phyloP scores from a whole-genome alignment of 2,329 filamentous ascomycete species.

The Aureobasidium sp. region DNA sequence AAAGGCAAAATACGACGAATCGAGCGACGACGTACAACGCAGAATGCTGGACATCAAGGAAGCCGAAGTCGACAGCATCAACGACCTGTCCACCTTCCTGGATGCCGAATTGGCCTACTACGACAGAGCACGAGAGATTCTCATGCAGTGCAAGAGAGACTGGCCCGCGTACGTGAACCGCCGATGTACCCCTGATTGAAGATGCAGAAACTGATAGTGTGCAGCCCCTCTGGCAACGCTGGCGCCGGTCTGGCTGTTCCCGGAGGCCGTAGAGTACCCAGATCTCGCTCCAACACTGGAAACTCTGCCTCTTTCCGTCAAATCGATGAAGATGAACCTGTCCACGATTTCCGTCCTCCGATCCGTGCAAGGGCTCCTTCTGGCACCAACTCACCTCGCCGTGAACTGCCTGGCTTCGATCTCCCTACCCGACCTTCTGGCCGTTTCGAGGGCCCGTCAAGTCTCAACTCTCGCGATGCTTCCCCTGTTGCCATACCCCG shows the following conservation, averaged over 20 bases:
- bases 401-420: slow-evolving; percentile 35
- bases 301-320: slow-evolving; percentile 52
- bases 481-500: slow-evolving; percentile 38
- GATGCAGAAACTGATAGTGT: slow-evolving; percentile 10
- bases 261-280: slow-evolving; percentile 29
- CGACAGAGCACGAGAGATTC: slow-evolving; percentile 78
- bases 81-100: slow-evolving; percentile 70
- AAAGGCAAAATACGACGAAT: slow-evolving; percentile 94
- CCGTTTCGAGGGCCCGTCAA: slow-evolving; percentile 49
- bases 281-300: slow-evolving; percentile 55
- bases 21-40: slow-evolving; percentile 80
- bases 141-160: slow-evolving; percentile 59
- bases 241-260: not conserved
- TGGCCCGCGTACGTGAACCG: slow-evolving; percentile 54
- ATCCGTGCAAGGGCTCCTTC: slow-evolving; percentile 41
- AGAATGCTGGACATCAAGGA: slow-evolving; percentile 97
- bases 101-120: slow-evolving; percentile 87
- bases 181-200: not conserved
- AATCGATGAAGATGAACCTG: slow-evolving; percentile 46
- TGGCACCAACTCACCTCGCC: slow-evolving; percentile 32
- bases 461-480: slow-evolving; percentile 37
- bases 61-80: slow-evolving; percentile 71
- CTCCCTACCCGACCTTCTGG: slow-evolving; percentile 41
- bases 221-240: slow-evolving; percentile 10
- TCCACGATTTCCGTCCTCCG: slow-evolving; percentile 42